Evolutionary conservation across 2,329 filamentous ascomycete species (phyloP).

Genomic region (Xylaria sp.): DNA sequence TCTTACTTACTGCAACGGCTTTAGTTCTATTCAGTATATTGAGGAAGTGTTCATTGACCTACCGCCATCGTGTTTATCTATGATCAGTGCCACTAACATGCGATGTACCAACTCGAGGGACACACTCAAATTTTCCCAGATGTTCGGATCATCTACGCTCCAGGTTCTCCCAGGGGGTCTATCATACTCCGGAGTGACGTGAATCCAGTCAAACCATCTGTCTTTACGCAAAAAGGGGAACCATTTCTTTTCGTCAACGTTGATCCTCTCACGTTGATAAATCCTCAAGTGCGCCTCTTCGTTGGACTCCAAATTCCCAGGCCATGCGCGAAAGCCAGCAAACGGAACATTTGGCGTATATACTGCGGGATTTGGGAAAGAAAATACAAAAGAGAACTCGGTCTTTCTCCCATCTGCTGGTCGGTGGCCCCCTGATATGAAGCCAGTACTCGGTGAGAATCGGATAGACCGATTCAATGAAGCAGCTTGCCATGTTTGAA

Average conservation of each 20-base stretch:
- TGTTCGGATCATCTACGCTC: constrained; percentile 6
- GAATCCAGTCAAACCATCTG: constrained; percentile 8
- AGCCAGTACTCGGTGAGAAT: neutral
- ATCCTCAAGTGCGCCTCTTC: neutral
- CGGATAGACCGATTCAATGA: neutral
- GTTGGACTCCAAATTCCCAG: neutral
- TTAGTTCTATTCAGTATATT: neutral
- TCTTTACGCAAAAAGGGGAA: constrained; percentile 8
- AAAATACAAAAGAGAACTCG: neutral
- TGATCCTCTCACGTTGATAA: neutral
- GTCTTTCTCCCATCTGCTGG: neutral
- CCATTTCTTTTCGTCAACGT: neutral
- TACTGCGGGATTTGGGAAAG: neutral
- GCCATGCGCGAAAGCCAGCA: neutral
- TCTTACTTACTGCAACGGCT: constrained; percentile 4
- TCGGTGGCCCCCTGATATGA: neutral
- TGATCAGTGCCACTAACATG: neutral
- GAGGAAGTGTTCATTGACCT: neutral
- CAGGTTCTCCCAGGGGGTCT: neutral
- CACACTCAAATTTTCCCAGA: neutral
- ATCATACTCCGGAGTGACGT: neutral
- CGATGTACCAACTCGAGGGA: constrained; percentile 6
- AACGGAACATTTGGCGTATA: neutral
- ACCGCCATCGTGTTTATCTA: constrained; percentile 10
- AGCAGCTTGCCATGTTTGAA: neutral